phyloP scores from a whole-genome alignment of 768 basidiomycete genomes.

The Pisolithus marmoratus region DNA sequence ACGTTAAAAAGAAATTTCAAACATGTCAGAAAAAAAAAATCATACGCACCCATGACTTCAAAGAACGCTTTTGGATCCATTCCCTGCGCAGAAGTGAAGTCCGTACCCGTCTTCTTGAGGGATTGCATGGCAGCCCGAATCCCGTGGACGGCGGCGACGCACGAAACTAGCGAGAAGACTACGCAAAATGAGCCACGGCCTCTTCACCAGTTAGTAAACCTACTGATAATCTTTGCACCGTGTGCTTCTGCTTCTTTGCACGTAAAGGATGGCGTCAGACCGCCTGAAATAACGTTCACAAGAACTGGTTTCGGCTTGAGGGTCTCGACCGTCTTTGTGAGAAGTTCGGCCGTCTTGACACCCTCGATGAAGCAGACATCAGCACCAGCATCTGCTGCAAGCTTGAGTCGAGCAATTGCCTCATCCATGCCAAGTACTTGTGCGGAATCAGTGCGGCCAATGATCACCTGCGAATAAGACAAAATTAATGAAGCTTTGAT shows the following conservation, averaged over 20 bases:
- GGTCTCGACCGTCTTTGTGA: constrained; percentile 58
- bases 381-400: constrained; percentile 68
- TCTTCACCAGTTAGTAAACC: constrained; percentile 17
- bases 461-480: constrained; percentile 44
- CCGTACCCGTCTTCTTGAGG: constrained; percentile 73
- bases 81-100: constrained; percentile 52
- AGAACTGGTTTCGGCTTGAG: constrained; percentile 73
- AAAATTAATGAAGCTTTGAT: neutral
- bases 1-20: neutral
- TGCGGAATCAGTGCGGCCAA: constrained; percentile 73
- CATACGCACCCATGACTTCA: constrained; percentile 59
- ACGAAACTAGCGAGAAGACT: constrained; percentile 76
- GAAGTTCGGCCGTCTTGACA: constrained; percentile 60
- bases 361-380: constrained; percentile 83
- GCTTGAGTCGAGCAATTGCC: constrained; percentile 56
- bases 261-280: constrained; percentile 71
- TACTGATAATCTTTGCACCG: constrained; percentile 77
- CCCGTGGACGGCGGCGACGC: constrained; percentile 73
- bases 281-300: constrained; percentile 76
- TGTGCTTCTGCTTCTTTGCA: constrained; percentile 58
- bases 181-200: neutral
- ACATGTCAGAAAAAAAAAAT: neutral
- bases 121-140: constrained; percentile 72
- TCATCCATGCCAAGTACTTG: constrained; percentile 80
- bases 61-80: constrained; percentile 80